A percentile compares a stretch with the other conserved stretches of the same genome.
These are phyloP conservation scores for Clavispora carvajalis DNA, from an alignment of 805 yeast species.

Conservation along the genomic window DNA sequence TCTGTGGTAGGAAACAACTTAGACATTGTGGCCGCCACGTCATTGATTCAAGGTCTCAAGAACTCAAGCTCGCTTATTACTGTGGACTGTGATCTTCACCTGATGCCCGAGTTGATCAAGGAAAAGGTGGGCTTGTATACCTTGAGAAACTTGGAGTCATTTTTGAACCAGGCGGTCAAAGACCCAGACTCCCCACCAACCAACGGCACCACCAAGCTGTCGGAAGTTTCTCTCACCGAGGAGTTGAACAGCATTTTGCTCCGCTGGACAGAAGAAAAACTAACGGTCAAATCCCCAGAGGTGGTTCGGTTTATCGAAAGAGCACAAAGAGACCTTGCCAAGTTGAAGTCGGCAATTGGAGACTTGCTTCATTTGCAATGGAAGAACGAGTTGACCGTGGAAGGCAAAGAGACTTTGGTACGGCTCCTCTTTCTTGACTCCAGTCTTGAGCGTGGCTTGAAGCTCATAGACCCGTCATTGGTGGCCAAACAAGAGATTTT, in stretches of 20 bases:
- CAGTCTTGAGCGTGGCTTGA: constrained; percentile 55
- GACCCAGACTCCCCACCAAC: neutral
- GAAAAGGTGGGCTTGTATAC: constrained; percentile 74
- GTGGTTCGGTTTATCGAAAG: constrained; percentile 24
- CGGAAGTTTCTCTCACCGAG: constrained; percentile 20
- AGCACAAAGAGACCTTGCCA: constrained; percentile 24
- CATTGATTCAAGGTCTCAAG: constrained; percentile 66
- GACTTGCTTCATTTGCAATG: constrained; percentile 56
- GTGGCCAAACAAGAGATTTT: constrained; percentile 13
- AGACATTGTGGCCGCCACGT: constrained; percentile 55
- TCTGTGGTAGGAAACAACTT: constrained; percentile 62
- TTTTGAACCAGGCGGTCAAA: constrained; percentile 22
- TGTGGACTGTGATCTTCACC: constrained; percentile 60
- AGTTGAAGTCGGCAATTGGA: constrained; percentile 32
- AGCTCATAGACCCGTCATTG: constrained; percentile 34
- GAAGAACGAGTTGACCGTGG: constrained; percentile 49
- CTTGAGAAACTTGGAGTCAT: constrained; percentile 73
- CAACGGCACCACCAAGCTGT: neutral
- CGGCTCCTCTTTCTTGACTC: constrained; percentile 66
- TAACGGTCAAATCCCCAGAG: constrained; percentile 29
- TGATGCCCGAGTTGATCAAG: constrained; percentile 56
- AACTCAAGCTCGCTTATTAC: constrained; percentile 59
- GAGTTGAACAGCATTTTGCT: constrained; percentile 26
- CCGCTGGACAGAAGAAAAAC: constrained; percentile 25
- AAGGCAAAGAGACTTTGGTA: constrained; percentile 72